A percentile compares a stretch with the other conserved stretches of the same genome.
Evolutionary conservation across 345 rosid species (phyloP).

Genomic region (Eucalyptus pumila): DNA sequence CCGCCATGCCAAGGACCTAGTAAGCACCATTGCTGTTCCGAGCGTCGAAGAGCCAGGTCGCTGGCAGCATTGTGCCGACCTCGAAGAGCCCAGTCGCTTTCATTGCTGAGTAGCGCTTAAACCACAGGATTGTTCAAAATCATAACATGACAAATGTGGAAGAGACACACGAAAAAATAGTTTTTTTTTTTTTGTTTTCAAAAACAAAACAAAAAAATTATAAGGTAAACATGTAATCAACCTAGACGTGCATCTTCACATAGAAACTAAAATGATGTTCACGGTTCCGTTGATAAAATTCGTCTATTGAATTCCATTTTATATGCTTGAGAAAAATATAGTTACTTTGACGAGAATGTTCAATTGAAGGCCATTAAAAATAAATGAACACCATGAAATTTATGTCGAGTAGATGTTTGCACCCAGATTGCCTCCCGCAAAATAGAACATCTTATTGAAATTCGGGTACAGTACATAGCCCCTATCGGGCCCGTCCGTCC

Average conservation of each 20-base stretch:
- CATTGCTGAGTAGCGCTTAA: not conserved
- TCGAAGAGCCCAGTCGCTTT: not conserved
- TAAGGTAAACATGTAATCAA: not conserved
- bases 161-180: not conserved
- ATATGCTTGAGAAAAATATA: not conserved
- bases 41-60: constrained; percentile 63
- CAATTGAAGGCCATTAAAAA: not conserved
- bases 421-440: not conserved
- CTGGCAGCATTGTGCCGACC: constrained; percentile 51
- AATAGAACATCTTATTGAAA: not conserved
- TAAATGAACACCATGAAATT: not conserved
- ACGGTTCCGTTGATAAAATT: not conserved
- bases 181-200: no score
- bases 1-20: constrained; percentile 47
- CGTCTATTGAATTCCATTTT: not conserved
- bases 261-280: not conserved
- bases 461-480: not conserved
- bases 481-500: not conserved
- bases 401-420: not conserved
- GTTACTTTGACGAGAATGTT: not conserved
- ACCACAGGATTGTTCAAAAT: not conserved
- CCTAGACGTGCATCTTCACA: not conserved
- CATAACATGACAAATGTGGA: not conserved
- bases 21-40: constrained; percentile 61
- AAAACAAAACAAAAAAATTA: not conserved